Evolutionary conservation across 306 rosid genomes (phyloP).

Genomic region (Prunus armeniaca): DNA sequence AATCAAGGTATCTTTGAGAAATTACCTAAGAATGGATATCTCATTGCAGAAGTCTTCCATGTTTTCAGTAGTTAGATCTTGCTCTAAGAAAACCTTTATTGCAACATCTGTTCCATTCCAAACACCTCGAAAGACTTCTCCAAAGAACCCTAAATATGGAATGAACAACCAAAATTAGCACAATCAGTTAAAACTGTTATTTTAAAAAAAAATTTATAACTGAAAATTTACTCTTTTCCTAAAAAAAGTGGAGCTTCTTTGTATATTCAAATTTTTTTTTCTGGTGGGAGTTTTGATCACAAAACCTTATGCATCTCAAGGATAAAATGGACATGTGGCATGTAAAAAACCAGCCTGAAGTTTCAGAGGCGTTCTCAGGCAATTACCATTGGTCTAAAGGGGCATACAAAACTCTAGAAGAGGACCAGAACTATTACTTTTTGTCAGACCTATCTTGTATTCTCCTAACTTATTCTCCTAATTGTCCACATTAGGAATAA

Average conservation of each 20-base stretch:
- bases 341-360: neutral
- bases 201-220: neutral
- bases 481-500: neutral
- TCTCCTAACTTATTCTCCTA: neutral
- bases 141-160: conserved; percentile 78
- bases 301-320: neutral
- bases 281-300: neutral
- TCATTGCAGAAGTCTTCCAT: conserved; percentile 99
- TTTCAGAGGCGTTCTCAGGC: neutral
- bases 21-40: conserved; percentile 90
- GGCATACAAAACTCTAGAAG: neutral
- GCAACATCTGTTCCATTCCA: conserved; percentile 99
- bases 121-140: conserved; percentile 92
- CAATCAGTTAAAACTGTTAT: neutral
- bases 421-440: neutral
- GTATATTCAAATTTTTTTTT: neutral
- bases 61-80: conserved; percentile 92
- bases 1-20: neutral
- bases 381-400: neutral
- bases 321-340: neutral
- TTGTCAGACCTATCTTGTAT: neutral
- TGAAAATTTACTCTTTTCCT: neutral
- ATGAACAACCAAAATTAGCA: neutral
- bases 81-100: conserved; percentile 92
- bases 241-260: neutral